phyloP scores from a whole-genome alignment of 768 basidiomycete species.

The Chalciporus piperatus region DNA sequence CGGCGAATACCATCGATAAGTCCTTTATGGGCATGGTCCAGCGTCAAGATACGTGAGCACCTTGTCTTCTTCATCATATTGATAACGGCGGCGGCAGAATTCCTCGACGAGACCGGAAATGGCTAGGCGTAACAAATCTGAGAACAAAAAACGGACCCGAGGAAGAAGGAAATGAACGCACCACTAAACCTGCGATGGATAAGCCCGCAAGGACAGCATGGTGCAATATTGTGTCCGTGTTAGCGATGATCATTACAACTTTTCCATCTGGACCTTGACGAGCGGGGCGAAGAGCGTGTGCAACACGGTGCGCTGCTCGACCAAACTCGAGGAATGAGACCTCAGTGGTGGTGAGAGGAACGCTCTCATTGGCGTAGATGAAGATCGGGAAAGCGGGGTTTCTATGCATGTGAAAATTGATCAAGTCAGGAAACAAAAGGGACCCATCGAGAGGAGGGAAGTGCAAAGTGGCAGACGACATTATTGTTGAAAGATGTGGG shows the following conservation, averaged over 20 bases:
- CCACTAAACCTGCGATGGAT: constrained; percentile 38
- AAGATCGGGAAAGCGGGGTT: constrained; percentile 26
- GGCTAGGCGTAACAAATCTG: constrained; percentile 15
- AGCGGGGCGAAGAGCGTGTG: constrained; percentile 38
- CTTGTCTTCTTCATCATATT: constrained; percentile 22
- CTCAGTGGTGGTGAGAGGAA: constrained; percentile 11
- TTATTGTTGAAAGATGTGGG: not conserved
- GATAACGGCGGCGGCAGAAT: constrained; percentile 40
- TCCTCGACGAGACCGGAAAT: constrained; percentile 41
- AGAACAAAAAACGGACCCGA: constrained; percentile 22
- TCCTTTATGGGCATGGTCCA: constrained; percentile 14
- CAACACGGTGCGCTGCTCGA: constrained; percentile 32
- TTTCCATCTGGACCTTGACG: constrained; percentile 22
- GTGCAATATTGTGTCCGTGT: constrained; percentile 34
- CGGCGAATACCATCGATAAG: constrained; percentile 12
- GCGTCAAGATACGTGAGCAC: constrained; percentile 20
- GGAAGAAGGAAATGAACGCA: constrained; percentile 28
- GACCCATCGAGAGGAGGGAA: constrained; percentile 27
- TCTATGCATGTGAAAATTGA: constrained; percentile 23
- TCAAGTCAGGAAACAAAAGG: constrained; percentile 22
- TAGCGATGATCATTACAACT: constrained; percentile 23
- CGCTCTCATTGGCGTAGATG: constrained; percentile 12
- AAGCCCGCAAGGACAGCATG: constrained; percentile 35
- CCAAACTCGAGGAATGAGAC: constrained; percentile 29
- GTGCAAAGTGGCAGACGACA: not conserved